phyloP scores from a whole-genome alignment of 2,329 filamentous ascomycete genomes.

The Colletotrichum costaricense region DNA sequence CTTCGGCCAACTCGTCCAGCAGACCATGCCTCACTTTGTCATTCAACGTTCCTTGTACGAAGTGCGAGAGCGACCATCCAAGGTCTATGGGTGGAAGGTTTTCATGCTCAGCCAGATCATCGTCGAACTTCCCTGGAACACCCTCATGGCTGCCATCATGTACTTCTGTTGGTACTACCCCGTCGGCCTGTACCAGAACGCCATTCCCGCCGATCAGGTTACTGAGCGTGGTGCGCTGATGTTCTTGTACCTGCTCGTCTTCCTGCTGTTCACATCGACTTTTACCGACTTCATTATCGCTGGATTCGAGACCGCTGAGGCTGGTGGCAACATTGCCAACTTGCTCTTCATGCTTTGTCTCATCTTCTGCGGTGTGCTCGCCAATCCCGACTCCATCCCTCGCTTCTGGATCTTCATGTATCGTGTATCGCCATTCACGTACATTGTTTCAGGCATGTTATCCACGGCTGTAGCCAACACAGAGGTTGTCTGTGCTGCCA shows the following conservation, averaged over 20 bases:
- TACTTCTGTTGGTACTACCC: constrained; percentile 90
- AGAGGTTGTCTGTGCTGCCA: constrained; percentile 71
- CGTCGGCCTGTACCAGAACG: constrained; percentile 80
- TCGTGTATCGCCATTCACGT: constrained; percentile 84
- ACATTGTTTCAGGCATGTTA: constrained; percentile 80
- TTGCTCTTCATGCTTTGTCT: constrained; percentile 78
- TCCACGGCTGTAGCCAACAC: constrained; percentile 77
- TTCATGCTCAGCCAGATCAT: constrained; percentile 87
- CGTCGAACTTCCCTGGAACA: constrained; percentile 88
- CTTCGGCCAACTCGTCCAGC: constrained; percentile 82
- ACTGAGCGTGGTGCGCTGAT: constrained; percentile 80
- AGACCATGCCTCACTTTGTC: constrained; percentile 89
- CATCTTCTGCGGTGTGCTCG: constrained; percentile 82
- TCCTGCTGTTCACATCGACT: constrained; percentile 84
- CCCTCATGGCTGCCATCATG: constrained; percentile 79
- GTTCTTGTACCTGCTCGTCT: constrained; percentile 80
- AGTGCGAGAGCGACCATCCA: constrained; percentile 84
- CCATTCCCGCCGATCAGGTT: constrained; percentile 68
- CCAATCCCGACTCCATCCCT: constrained; percentile 70
- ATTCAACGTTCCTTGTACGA: constrained; percentile 86
- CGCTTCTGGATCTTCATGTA: constrained; percentile 90
- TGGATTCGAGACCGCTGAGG: constrained; percentile 79
- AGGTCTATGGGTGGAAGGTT: constrained; percentile 86
- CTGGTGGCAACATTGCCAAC: constrained; percentile 80
- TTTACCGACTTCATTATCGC: constrained; percentile 85